Conservation (phyloP, 75 land plant genomes). For the Isoetes taiwanensis region DNA sequence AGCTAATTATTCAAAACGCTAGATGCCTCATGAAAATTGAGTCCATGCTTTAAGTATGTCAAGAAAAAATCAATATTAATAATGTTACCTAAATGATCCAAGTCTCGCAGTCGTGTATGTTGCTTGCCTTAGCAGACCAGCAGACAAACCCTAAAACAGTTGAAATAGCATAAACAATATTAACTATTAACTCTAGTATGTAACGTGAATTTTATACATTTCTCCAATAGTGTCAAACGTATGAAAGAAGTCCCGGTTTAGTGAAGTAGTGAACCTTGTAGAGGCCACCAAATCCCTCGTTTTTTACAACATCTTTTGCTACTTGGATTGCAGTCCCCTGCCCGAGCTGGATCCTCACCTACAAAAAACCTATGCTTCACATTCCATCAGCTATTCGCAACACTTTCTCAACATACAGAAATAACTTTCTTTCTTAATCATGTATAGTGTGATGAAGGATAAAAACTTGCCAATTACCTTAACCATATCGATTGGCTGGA, state of each 20-base stretch:
- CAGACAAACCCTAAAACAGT: conserved; percentile 95
- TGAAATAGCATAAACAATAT: too few species aligned
- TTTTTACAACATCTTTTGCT: conserved; percentile 46
- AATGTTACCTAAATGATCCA: conserved; percentile 58
- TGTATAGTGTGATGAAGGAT: too few species aligned
- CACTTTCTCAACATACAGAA: neutral
- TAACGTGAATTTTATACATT: too few species aligned
- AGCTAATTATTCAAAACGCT: neutral
- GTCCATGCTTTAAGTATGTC: too few species aligned
- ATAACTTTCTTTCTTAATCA: too few species aligned
- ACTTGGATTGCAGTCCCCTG: conserved; percentile 60
- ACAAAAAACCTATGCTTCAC: neutral
- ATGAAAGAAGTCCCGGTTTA: too few species aligned
- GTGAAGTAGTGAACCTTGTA: conserved; percentile 58
- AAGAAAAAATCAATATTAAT: too few species aligned
- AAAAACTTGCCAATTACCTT: too few species aligned
- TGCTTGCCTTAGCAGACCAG: conserved; percentile 83
- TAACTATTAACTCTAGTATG: too few species aligned
- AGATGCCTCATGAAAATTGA: conserved; percentile 8
- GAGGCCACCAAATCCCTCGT: conserved; percentile 68
- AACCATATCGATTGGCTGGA: conserved; percentile 90
- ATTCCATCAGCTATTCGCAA: neutral
- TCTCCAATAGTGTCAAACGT: too few species aligned
- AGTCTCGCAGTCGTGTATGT: conserved; percentile 85
- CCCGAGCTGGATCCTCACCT: conserved; percentile 87